Percentiles rank a stretch among this genome's conserved stretches.
These are phyloP conservation scores for Phaeosphaeria sp. DNA, from an alignment of 2,329 filamentous ascomycete species.

Conservation along the genomic window DNA sequence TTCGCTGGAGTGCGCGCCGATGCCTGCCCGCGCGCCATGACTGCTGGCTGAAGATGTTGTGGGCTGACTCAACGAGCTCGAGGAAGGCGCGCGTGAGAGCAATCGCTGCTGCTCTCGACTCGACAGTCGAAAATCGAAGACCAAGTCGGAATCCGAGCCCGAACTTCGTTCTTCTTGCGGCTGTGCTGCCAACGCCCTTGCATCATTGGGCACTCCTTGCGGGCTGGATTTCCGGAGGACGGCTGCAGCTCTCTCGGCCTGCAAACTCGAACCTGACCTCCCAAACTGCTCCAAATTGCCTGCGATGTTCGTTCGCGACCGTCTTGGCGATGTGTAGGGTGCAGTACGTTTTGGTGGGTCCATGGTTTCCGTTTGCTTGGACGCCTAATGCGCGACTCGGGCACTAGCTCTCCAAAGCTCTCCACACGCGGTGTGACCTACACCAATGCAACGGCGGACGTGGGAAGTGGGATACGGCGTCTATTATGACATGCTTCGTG, in stretches of 20 bases:
- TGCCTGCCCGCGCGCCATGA: slow-evolving; percentile 9
- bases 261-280: slow-evolving; percentile 23
- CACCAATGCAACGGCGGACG: background rate
- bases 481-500: slow-evolving; percentile 3
- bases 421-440: slow-evolving; percentile 2
- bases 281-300: slow-evolving; percentile 29
- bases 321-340: slow-evolving; percentile 21
- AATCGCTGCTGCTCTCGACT: slow-evolving; percentile 5
- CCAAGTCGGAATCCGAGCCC: slow-evolving; percentile 6
- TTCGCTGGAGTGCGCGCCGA: slow-evolving; percentile 4
- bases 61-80: slow-evolving; percentile 16
- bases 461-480: background rate
- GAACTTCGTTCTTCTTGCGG: background rate
- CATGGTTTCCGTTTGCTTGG: slow-evolving; percentile 26
- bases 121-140: slow-evolving; percentile 14
- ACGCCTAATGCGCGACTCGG: slow-evolving; percentile 3
- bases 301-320: slow-evolving; percentile 12
- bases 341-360: slow-evolving; percentile 23
- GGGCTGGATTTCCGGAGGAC: slow-evolving; percentile 14
- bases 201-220: slow-evolving; percentile 10
- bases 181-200: slow-evolving; percentile 3
- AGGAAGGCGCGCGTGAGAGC: slow-evolving; percentile 8
- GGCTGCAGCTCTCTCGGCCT: slow-evolving; percentile 29
- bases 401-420: background rate
- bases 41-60: slow-evolving; percentile 14